Base-by-base conservation (phyloP, 108 stramenopile species). In the Pseudonitzschia pungens region DNA sequence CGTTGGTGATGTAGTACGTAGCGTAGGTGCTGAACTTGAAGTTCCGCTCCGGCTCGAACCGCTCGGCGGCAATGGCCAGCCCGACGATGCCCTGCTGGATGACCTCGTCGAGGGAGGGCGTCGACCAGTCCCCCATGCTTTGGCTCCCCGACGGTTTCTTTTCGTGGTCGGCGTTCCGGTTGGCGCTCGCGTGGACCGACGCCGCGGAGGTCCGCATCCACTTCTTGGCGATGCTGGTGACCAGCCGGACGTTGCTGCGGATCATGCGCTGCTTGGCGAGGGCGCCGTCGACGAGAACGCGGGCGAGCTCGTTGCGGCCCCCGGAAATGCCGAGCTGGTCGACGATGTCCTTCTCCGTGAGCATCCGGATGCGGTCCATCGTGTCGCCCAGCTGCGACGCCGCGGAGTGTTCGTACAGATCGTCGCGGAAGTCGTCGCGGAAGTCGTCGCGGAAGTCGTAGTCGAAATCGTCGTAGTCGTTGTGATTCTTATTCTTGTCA, bases 1-100 rank as follows among this genome's bases (percentile, higher is more conserved):
- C 88, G 58, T 80, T 84, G 10, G 86, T 89, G 40, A 96, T 79
- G 91, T 92, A 96, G 65, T 83, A 82, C 1, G 95, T 93, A 7
- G 95, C 89, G 71, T 96, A 96, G 16, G 95, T 96, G 26, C 77
- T 74, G 60, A 96, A 96, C 33, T 84, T 72, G 31, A 88, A 71
- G 11, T 87, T 88, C 24, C 87, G 68, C 50, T 80, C 80, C 3
- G 87, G 86, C 33, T 94, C 87, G 59, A 80, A 96, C 40, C 85
- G 86, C 67, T 94, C 92, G 21, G 86, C 91, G 0, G 95, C 95
- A 24, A 77, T 76, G 9, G 88, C 84, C 32, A 96, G 66, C 0
- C 95, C 95, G 15, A 92, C 20, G 44, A 91, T 85, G 0, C 91
- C 95, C 79, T 93, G 91, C 69, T 96, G 95, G 21, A 92, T 81